These are phyloP conservation scores for Colletotrichum salicis DNA, from an alignment of 2,329 filamentous ascomycete species.

Conservation along the genomic window DNA sequence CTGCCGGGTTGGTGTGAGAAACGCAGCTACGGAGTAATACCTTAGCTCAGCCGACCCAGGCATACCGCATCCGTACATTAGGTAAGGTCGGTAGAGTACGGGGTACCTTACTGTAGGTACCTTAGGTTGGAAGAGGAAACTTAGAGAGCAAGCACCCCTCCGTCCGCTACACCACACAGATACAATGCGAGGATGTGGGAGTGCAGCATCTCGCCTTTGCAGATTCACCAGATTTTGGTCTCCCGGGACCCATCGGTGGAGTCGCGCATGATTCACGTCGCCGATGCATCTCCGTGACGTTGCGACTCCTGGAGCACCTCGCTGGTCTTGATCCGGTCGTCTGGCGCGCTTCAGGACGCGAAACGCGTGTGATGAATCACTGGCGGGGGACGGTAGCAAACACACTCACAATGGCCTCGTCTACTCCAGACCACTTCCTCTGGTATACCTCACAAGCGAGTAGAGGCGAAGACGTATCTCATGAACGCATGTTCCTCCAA, in stretches of 20 bases:
- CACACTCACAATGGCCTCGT: conserved; percentile 4
- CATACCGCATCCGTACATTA: not conserved
- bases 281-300: conserved; percentile 28
- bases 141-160: no score
- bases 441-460: not conserved
- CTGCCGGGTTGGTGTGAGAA: conserved; percentile 14
- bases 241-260: conserved; percentile 20
- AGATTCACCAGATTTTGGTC: not conserved
- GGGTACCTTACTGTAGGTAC: no score
- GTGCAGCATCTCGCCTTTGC: conserved; percentile 18
- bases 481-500: not conserved
- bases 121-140: not conserved
- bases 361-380: conserved; percentile 28
- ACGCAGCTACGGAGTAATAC: not conserved
- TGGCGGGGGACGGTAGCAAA: not conserved
- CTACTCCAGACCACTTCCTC: conserved; percentile 1
- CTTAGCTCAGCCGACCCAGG: not conserved
- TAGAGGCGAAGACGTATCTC: not conserved
- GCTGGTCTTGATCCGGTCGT: conserved; percentile 14
- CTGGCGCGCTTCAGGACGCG: conserved; percentile 30
- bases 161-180: no score
- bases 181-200: not conserved
- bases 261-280: conserved; percentile 31
- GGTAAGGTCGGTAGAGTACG: not conserved
- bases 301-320: conserved; percentile 25